These are phyloP conservation scores for Pneumocystis sp. DNA, from an alignment of 1,139 yeast genomes.

Conservation along the genomic window DNA sequence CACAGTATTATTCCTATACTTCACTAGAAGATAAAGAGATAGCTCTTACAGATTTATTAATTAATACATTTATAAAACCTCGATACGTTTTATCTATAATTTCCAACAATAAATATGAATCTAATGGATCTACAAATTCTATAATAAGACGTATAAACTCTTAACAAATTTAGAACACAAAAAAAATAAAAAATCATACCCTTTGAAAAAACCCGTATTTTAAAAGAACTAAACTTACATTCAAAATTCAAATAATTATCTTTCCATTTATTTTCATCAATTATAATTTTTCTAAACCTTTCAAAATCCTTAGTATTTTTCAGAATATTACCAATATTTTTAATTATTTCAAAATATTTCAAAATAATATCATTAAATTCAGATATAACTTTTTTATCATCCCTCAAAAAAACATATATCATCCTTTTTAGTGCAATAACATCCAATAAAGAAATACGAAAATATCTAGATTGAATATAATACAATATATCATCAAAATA, in stretches of 20 bases:
- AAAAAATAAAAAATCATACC: background rate
- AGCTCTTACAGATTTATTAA: background rate
- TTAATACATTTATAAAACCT: background rate
- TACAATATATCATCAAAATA: background rate
- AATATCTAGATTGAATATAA: background rate
- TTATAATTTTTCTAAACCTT: background rate
- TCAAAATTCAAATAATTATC: background rate
- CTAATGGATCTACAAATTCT: background rate
- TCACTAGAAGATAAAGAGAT: background rate
- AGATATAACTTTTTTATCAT: background rate
- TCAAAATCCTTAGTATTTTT: background rate
- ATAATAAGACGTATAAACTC: background rate
- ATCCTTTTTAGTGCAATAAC: background rate
- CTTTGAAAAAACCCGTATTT: background rate
- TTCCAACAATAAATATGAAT: background rate
- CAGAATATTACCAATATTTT: background rate
- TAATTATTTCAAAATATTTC: background rate
- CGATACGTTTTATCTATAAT: background rate
- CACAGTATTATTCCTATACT: background rate
- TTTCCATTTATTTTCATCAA: background rate
- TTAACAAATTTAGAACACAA: background rate
- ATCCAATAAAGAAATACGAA: background rate
- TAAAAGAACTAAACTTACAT: background rate
- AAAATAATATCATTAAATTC: background rate
- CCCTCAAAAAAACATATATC: background rate